These are phyloP conservation scores for Pseudopediastrum boryanum DNA, from an alignment of 139 green algal species.

Conservation along the genomic window DNA sequence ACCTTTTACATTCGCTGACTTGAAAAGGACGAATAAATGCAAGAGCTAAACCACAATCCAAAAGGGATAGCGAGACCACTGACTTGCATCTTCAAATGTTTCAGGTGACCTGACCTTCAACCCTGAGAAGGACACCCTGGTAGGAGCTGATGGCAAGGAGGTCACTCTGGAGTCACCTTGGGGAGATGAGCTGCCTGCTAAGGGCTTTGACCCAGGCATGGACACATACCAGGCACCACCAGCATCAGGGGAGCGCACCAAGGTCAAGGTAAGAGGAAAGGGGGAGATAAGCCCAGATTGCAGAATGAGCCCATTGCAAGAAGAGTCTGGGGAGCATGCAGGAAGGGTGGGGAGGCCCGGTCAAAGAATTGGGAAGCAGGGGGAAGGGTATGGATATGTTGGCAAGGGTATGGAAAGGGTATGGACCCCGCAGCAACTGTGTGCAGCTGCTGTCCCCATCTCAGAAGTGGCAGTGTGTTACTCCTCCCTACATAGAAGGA, in stretches of 20 bases:
- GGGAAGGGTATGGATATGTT: background rate
- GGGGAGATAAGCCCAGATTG: background rate
- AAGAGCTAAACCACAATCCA: no score
- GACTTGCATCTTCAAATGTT: no score
- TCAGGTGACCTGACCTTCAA: slow-evolving; percentile 93
- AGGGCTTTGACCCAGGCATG: slow-evolving; percentile 56
- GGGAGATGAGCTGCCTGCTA: slow-evolving; percentile 87
- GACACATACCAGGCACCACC: slow-evolving; percentile 75
- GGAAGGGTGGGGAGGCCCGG: background rate
- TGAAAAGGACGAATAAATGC: no score
- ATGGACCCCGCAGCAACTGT: background rate
- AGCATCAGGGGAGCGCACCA: slow-evolving; percentile 1
- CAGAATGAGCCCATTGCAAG: background rate
- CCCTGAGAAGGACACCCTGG: slow-evolving; percentile 87
- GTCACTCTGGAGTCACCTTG: slow-evolving; percentile 78
- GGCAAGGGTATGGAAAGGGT: background rate
- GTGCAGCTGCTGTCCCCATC: background rate
- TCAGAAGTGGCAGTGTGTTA: background rate
- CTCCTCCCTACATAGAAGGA: no score
- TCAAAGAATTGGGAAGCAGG: background rate
- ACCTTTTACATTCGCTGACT: no score
- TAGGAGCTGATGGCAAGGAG: slow-evolving; percentile 85
- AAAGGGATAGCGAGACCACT: no score
- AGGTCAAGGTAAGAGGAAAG: slow-evolving; percentile 17
- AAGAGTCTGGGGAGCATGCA: no score